phyloP scores from a whole-genome alignment of 345 rosid genomes.

The Salix caprea region DNA sequence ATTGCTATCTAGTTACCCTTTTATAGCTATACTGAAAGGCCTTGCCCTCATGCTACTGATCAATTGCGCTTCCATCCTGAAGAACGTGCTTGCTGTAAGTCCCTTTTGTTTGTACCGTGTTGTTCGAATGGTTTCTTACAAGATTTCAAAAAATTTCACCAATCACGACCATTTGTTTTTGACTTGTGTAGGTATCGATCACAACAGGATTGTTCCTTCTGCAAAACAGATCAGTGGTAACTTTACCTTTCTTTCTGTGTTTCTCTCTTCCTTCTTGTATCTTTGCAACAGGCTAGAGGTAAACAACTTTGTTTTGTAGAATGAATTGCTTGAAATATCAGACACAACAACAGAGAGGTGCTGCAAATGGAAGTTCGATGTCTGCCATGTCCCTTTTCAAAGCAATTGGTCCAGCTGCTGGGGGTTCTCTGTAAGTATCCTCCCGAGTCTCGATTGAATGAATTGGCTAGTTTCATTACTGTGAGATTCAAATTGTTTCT shows the following conservation, averaged over 20 bases:
- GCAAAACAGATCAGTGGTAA: conserved; percentile 58
- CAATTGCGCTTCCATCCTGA: conserved; percentile 37
- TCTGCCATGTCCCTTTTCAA: conserved; percentile 52
- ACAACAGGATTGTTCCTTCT: conserved; percentile 50
- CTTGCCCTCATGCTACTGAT: conserved; percentile 30
- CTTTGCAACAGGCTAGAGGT: background rate
- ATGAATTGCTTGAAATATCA: conserved; percentile 9
- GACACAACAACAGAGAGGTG: conserved; percentile 51
- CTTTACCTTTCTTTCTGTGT: background rate
- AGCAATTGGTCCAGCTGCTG: conserved; percentile 52
- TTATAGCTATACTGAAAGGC: conserved; percentile 37
- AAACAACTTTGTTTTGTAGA: background rate
- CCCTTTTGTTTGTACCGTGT: background rate
- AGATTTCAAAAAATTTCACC: background rate
- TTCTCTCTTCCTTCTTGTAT: background rate
- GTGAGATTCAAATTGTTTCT: background rate
- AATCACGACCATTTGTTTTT: background rate
- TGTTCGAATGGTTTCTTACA: background rate
- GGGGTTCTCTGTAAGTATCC: conserved; percentile 42
- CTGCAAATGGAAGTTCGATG: conserved; percentile 51
- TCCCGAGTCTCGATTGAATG: background rate
- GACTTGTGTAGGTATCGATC: conserved; percentile 36
- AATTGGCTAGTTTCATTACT: background rate
- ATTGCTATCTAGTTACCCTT: conserved; percentile 42
- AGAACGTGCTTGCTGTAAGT: conserved; percentile 49